A percentile compares a stretch with the other conserved stretches of the same genome.
These are phyloP conservation scores for Lepiota subincarnata DNA, from an alignment of 768 basidiomycete species.

Conservation along the genomic window DNA sequence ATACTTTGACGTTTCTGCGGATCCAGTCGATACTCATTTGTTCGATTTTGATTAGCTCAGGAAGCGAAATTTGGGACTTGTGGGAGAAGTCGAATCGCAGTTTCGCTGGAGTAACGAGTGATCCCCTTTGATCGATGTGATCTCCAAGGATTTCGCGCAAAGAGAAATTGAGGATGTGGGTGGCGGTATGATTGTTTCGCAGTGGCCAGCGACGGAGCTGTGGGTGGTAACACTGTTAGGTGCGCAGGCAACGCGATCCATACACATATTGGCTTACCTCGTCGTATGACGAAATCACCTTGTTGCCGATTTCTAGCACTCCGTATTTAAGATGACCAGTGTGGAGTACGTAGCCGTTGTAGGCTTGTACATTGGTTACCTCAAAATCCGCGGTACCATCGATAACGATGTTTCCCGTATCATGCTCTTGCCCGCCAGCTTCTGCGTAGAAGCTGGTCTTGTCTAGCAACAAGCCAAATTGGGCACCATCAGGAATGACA, in stretches of 20 bases:
- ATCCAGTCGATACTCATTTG: slow-evolving; percentile 86
- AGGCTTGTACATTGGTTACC: slow-evolving; percentile 90
- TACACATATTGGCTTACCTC: slow-evolving; percentile 49
- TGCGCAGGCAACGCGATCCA: background rate
- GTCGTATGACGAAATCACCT: slow-evolving; percentile 88
- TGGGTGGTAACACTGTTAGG: slow-evolving; percentile 3
- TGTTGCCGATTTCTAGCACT: slow-evolving; percentile 67
- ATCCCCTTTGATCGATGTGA: slow-evolving; percentile 97
- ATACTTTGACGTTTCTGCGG: slow-evolving; percentile 83
- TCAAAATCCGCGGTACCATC: slow-evolving; percentile 91
- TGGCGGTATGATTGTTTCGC: slow-evolving; percentile 97
- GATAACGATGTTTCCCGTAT: slow-evolving; percentile 92
- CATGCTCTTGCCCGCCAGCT: slow-evolving; percentile 94
- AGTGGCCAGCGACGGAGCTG: slow-evolving; percentile 94
- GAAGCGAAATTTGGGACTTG: slow-evolving; percentile 75
- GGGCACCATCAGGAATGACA: slow-evolving; percentile 55
- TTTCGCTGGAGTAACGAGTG: slow-evolving; percentile 92
- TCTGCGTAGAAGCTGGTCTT: slow-evolving; percentile 97
- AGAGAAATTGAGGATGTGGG: slow-evolving; percentile 94
- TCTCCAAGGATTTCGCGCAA: slow-evolving; percentile 94
- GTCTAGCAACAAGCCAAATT: slow-evolving; percentile 87
- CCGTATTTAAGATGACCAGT: slow-evolving; percentile 91
- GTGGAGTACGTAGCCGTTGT: slow-evolving; percentile 94
- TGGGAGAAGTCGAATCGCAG: slow-evolving; percentile 99
- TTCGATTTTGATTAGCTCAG: slow-evolving; percentile 83